phyloP scores from a whole-genome alignment of 306 rosid genomes.

The Cicer yamashitae region DNA sequence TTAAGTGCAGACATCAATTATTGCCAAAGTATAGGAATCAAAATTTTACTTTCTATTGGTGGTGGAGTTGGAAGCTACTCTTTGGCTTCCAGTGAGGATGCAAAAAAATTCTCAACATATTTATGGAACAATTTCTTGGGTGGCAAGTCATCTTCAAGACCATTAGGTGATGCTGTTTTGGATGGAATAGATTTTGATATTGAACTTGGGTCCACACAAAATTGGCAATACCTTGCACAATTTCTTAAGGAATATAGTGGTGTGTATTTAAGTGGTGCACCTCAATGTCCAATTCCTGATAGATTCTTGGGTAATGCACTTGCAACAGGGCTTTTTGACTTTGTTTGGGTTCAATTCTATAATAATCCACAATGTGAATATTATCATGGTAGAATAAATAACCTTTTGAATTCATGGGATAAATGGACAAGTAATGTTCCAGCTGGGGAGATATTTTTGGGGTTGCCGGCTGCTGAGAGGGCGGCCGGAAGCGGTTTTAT shows the following conservation, averaged over 20 bases:
- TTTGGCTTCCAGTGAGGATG: conserved; percentile 57
- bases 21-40: conserved; percentile 68
- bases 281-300: conserved; percentile 86
- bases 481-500: conserved; percentile 75
- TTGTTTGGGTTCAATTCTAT: conserved; percentile 68
- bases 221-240: conserved; percentile 60
- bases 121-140: conserved; percentile 79
- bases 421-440: conserved; percentile 56
- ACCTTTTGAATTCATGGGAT: conserved; percentile 65
- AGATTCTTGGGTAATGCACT: conserved; percentile 57
- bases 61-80: conserved; percentile 68
- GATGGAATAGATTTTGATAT: conserved; percentile 85
- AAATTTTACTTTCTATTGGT: conserved; percentile 71
- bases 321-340: conserved; percentile 64
- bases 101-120: conserved; percentile 52
- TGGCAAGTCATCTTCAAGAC: conserved; percentile 62
- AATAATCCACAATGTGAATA: conserved; percentile 55
- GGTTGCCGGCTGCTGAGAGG: conserved; percentile 59
- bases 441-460: conserved; percentile 56
- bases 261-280: conserved; percentile 72
- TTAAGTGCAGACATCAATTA: conserved; percentile 52
- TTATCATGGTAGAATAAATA: conserved; percentile 46
- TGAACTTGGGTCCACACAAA: conserved; percentile 56
- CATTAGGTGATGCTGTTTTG: conserved; percentile 67
- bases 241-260: conserved; percentile 46